These are phyloP conservation scores for Exserohilum rostratum DNA, from an alignment of 2,329 filamentous ascomycete genomes.

Conservation along the genomic window DNA sequence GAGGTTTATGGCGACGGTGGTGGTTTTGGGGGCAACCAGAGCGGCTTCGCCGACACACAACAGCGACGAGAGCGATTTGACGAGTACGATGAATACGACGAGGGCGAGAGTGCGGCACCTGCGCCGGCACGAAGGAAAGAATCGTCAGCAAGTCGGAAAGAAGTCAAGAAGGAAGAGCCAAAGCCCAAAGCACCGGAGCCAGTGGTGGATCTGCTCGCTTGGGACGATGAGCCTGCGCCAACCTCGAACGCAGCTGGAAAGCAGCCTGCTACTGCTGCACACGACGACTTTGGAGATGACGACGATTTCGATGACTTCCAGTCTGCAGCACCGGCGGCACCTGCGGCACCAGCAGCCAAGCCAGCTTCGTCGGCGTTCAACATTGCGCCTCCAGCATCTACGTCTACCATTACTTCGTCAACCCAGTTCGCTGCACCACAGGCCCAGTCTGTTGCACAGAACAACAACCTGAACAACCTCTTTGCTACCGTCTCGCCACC, in stretches of 20 bases:
- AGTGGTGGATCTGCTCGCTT: constrained; percentile 91
- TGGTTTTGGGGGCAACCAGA: constrained; percentile 79
- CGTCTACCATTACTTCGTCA: constrained; percentile 57
- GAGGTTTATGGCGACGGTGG: constrained; percentile 94
- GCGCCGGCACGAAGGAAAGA: constrained; percentile 61
- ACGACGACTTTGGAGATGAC: constrained; percentile 64
- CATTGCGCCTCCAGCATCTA: constrained; percentile 56
- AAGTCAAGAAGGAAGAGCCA: constrained; percentile 69
- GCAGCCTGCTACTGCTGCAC: constrained; percentile 49
- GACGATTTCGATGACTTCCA: constrained; percentile 99
- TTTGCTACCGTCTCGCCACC: constrained; percentile 83
- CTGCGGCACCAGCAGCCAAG: constrained; percentile 50
- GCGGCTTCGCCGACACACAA: constrained; percentile 69
- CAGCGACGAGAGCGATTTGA: constrained; percentile 80
- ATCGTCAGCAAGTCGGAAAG: constrained; percentile 45
- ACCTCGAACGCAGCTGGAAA: constrained; percentile 54
- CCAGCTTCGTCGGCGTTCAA: constrained; percentile 51
- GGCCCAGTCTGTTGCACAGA: constrained; percentile 82
- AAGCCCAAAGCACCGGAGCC: constrained; percentile 76
- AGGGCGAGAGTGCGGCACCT: constrained; percentile 63
- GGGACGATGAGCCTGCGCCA: constrained; percentile 74
- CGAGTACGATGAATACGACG: constrained; percentile 96
- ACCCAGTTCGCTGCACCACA: constrained; percentile 82
- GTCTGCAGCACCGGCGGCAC: constrained; percentile 68
- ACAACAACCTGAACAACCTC: constrained; percentile 79